Conservation (phyloP, 1,139 yeast genomes). For the Cylindricascospora bacillispora region DNA sequence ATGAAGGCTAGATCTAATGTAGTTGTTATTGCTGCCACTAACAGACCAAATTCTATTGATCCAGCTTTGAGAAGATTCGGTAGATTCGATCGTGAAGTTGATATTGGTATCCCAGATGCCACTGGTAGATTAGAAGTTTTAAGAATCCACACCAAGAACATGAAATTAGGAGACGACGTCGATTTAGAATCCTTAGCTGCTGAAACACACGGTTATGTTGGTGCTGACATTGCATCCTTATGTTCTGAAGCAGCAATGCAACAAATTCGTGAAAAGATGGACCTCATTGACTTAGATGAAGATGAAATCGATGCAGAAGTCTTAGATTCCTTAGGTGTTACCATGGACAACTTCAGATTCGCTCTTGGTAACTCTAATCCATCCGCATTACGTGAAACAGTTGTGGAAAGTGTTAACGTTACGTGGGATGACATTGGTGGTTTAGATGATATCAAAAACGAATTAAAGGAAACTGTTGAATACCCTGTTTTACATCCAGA, state of each 20-base stretch:
- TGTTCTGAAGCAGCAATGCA: slow-evolving; percentile 99
- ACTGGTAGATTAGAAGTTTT: slow-evolving; percentile 95
- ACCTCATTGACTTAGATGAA: slow-evolving; percentile 90
- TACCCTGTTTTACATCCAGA: slow-evolving; percentile 98
- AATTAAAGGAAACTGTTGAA: slow-evolving; percentile 96
- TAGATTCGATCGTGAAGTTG: slow-evolving; percentile 97
- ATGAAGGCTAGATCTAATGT: slow-evolving; percentile 97
- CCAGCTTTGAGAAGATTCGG: slow-evolving; percentile 98
- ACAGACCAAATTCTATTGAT: slow-evolving; percentile 96
- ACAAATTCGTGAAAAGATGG: slow-evolving; percentile 99
- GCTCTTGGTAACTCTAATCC: slow-evolving; percentile 98
- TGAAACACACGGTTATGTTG: slow-evolving; percentile 96
- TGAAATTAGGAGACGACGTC: slow-evolving; percentile 92
- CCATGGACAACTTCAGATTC: slow-evolving; percentile 97
- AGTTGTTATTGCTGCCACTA: slow-evolving; percentile 91
- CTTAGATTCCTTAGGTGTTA: slow-evolving; percentile 90
- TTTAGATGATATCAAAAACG: slow-evolving; percentile 86
- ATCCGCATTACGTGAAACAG: slow-evolving; percentile 98
- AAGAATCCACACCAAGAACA: slow-evolving; percentile 88
- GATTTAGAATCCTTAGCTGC: slow-evolving; percentile 86
- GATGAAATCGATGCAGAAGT: slow-evolving; percentile 96
- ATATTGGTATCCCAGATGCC: slow-evolving; percentile 89
- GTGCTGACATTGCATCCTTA: slow-evolving; percentile 86
- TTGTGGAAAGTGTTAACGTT: slow-evolving; percentile 94
- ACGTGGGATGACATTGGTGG: slow-evolving; percentile 87